These are phyloP conservation scores for Ceratobasidium sp. DNA, from an alignment of 1,284 basidiomycete genomes.

Conservation along the genomic window DNA sequence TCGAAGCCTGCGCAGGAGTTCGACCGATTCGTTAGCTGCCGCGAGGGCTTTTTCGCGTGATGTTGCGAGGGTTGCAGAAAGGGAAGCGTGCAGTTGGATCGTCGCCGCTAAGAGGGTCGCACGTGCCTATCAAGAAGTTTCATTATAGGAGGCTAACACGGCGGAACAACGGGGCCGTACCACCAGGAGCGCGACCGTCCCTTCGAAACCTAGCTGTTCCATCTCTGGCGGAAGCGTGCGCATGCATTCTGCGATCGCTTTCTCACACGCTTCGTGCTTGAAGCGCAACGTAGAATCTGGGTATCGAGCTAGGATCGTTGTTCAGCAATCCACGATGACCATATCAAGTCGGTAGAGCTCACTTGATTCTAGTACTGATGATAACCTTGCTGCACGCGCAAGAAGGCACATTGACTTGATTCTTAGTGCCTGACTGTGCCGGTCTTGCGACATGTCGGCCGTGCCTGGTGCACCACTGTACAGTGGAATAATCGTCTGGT, in stretches of 20 bases:
- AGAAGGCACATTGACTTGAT: conserved; percentile 36
- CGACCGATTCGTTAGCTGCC: conserved; percentile 24
- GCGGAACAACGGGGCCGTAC: too few relatives aligned
- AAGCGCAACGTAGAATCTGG: conserved; percentile 2
- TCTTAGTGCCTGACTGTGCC: conserved; percentile 26
- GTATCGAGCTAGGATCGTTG: neutral
- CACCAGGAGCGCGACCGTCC: conserved; percentile 8
- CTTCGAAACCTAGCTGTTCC: conserved; percentile 2
- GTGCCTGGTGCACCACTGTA: conserved; percentile 23
- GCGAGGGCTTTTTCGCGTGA: conserved; percentile 25
- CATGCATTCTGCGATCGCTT: conserved; percentile 18
- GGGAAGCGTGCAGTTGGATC: conserved; percentile 6
- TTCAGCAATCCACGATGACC: neutral
- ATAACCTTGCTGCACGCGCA: conserved; percentile 15
- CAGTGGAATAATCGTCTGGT: conserved; percentile 14
- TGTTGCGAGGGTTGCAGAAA: neutral
- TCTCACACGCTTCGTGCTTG: conserved; percentile 35
- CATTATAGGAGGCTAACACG: too few relatives aligned
- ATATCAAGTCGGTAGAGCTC: neutral
- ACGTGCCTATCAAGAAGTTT: conserved; percentile 16
- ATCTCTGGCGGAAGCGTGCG: conserved; percentile 22
- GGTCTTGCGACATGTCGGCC: conserved; percentile 34
- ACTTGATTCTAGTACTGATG: conserved; percentile 15
- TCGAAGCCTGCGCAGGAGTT: conserved; percentile 9
- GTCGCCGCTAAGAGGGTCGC: conserved; percentile 25